Evolutionary conservation across 345 rosid genomes (phyloP).

Genomic region (Reutealis trisperma): DNA sequence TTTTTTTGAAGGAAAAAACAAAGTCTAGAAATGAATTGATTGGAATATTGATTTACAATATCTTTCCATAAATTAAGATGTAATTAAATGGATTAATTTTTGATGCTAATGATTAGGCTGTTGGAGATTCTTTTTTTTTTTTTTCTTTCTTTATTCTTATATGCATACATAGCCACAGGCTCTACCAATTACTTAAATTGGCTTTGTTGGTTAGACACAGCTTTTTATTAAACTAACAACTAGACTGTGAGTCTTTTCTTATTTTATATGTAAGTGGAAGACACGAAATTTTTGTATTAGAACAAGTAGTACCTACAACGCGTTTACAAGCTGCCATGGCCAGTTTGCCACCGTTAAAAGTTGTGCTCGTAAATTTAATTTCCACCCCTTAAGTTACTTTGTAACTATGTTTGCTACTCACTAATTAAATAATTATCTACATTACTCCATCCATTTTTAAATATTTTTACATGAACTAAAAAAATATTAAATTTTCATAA

Average conservation of each 20-base stretch:
- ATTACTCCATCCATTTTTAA: too few relatives aligned
- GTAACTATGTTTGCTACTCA: too few relatives aligned
- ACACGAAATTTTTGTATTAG: too few relatives aligned
- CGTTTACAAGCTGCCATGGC: slow-evolving; percentile 39
- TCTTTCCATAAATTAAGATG: not conserved
- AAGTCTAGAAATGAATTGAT: not conserved
- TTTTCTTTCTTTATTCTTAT: not conserved
- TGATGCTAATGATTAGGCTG: slow-evolving; percentile 39
- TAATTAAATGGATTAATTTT: slow-evolving; percentile 15
- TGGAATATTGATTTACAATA: not conserved
- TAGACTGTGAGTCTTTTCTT: too few relatives aligned
- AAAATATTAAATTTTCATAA: too few relatives aligned
- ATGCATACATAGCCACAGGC: not conserved
- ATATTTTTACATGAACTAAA: too few relatives aligned
- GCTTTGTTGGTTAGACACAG: slow-evolving; percentile 16
- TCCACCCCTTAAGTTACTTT: not conserved
- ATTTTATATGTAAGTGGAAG: too few relatives aligned
- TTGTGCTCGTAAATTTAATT: not conserved
- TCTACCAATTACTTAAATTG: not conserved
- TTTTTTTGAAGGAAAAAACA: not conserved
- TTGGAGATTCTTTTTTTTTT: slow-evolving; percentile 29
- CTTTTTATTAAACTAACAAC: too few relatives aligned
- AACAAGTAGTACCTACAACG: slow-evolving; percentile 25
- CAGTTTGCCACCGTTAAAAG: slow-evolving; percentile 20
- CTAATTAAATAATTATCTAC: too few relatives aligned